These are phyloP conservation scores for Beverwykella pulmonaria DNA, from an alignment of 495 filamentous ascomycete genomes.

Conservation along the genomic window DNA sequence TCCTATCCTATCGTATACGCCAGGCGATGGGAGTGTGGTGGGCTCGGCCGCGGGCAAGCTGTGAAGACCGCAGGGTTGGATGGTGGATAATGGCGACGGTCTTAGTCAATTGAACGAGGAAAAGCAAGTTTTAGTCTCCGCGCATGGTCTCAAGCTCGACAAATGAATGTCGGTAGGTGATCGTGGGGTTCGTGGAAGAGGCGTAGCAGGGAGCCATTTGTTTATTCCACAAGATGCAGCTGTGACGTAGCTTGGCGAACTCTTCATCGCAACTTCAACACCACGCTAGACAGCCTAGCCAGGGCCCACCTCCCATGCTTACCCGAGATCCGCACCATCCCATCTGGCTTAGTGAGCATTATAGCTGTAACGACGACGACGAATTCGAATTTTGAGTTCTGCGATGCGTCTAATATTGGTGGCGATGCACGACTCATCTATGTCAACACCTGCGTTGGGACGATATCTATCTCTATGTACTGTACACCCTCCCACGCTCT, in stretches of 20 bases:
- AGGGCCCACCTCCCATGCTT: slow-evolving; percentile 11
- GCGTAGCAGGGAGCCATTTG: slow-evolving; percentile 5
- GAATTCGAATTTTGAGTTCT: background rate
- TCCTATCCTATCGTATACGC: background rate
- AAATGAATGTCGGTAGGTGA: background rate
- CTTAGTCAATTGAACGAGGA: slow-evolving; percentile 23
- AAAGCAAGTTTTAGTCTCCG: background rate
- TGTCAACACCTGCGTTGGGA: slow-evolving; percentile 1
- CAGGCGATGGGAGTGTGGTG: background rate
- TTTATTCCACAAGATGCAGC: slow-evolving; percentile 12
- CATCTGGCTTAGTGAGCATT: slow-evolving; percentile 20
- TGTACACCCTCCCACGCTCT: background rate
- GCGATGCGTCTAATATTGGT: background rate
- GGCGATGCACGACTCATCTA: slow-evolving; percentile 2
- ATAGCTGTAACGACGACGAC: background rate
- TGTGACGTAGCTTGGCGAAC: slow-evolving; percentile 29
- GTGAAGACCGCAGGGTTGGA: background rate
- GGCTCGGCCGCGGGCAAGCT: background rate
- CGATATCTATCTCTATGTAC: slow-evolving; percentile 17
- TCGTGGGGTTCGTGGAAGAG: background rate
- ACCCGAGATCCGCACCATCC: slow-evolving; percentile 17
- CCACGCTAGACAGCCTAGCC: slow-evolving; percentile 5
- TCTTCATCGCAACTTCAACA: slow-evolving; percentile 1
- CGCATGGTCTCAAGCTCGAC: background rate
- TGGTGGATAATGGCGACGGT: background rate